Base-by-base conservation (phyloP, 306 rosid species). In the Vigna reflexopilosa region DNA sequence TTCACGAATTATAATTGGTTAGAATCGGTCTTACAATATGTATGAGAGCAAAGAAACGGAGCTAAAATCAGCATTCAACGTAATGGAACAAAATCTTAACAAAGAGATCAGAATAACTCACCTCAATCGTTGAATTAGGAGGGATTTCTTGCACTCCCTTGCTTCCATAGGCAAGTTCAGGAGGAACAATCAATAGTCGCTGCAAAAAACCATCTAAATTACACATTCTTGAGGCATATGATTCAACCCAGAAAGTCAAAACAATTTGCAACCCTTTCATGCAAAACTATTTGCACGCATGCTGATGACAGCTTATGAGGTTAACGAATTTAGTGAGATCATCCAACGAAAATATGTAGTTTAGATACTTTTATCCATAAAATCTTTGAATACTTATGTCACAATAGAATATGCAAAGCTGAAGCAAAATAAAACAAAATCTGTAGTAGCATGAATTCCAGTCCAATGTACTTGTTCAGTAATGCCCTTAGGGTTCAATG, bases 91-190 rank as follows among this genome's bases (percentile, higher is more conserved):
- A 55, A 63, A 24, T 68, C 17, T 48, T 48, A 77, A 67, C 20
- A 68, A 65, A 70, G 48, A 77, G 69, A 77, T 70, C 24, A 50
- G 44, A 77, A 57, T 56, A 70, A 58, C 8, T 72, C 78, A 92
- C 98, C 97, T 91, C 97, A 78, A 95, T 95, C 59, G 92, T 95
- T 78, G 97, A 96, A 71, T 95, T 92, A 69, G 98, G 98, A 80
- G 98, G 98, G 74, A 95, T 95, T 87, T 95, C 98, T 67, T 91
- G 97, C 57, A 95, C 84, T 82, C 98, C 97, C 77, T 84, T 91
- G 78, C 89, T 89, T 82, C 98, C 98, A 76, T 89, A 91, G 11
- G 98, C 98, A 63, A 95, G 89, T 84, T 95, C 87, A 13, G 98
- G 98, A 73, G 98, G 98, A 77, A 95, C 93, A 77, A 95, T 87